Percentiles rank a stretch among this genome's conserved stretches.
Evolutionary conservation across 2,329 filamentous ascomycete genomes (phyloP).

Genomic region (Fusarium duplospermum): DNA sequence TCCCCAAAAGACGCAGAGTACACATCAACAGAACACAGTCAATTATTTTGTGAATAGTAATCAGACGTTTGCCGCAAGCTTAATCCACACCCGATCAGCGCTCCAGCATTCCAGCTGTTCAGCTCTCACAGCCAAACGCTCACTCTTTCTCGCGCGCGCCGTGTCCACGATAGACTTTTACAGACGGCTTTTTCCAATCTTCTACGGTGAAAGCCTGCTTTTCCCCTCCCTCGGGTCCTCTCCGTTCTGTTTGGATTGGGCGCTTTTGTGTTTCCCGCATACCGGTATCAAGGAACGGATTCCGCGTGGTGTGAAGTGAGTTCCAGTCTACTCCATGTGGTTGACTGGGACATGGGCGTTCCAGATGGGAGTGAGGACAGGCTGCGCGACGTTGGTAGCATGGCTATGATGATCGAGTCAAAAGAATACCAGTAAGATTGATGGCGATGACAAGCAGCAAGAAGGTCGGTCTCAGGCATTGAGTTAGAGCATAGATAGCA

Average conservation of each 20-base stretch:
- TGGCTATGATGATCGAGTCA: not conserved
- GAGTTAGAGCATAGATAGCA: not conserved
- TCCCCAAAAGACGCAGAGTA: not conserved
- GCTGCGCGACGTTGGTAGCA: not conserved
- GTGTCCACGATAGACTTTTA: not conserved
- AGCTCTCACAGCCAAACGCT: not conserved
- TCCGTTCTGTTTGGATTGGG: not conserved
- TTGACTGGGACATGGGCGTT: not conserved
- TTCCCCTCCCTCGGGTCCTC: not conserved
- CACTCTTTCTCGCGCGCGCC: not conserved
- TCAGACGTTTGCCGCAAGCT: not conserved
- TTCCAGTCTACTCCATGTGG: not conserved
- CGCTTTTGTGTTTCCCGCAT: not conserved
- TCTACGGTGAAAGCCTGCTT: conserved; percentile 12
- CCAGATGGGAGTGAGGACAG: not conserved
- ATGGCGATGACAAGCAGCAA: not conserved
- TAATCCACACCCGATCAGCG: not conserved
- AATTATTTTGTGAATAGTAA: not conserved
- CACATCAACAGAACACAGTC: not conserved
- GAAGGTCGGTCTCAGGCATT: not conserved
- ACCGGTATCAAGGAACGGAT: not conserved
- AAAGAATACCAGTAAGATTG: not conserved
- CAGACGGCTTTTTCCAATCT: conserved; percentile 5
- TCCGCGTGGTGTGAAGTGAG: not conserved
- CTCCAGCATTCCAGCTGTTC: conserved; percentile 14